phyloP scores from a whole-genome alignment of 306 rosid genomes.

The Sicyos edulis region DNA sequence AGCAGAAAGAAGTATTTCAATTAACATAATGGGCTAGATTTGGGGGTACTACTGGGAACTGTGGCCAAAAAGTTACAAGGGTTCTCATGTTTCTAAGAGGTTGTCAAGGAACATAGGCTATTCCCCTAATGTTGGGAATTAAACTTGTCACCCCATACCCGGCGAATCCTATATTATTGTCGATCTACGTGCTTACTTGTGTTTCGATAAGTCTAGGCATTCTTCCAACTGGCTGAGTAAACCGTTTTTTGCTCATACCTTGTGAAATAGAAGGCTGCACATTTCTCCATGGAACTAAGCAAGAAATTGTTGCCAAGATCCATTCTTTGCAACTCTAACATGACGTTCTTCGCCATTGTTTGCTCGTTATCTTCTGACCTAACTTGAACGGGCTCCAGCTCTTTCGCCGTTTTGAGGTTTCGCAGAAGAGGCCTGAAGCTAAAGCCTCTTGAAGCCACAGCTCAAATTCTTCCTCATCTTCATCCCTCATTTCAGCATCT shows the following conservation, averaged over 20 bases:
- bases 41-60: not conserved
- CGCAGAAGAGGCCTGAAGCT: constrained; percentile 86
- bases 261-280: constrained; percentile 2
- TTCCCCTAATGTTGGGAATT: not conserved
- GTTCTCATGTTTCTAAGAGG: constrained; percentile 15
- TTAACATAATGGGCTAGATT: not conserved
- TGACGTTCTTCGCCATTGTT: constrained; percentile 90
- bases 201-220: not conserved
- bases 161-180: not conserved
- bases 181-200: not conserved
- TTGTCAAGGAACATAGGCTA: not conserved
- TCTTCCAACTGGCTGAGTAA: constrained; percentile 3
- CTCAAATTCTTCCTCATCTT: constrained; percentile 88
- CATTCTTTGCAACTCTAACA: constrained; percentile 34
- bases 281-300: not conserved
- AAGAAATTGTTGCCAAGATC: not conserved
- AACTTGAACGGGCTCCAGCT: constrained; percentile 97
- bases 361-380: constrained; percentile 72
- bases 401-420: constrained; percentile 83
- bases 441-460: constrained; percentile 97
- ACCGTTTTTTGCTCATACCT: not conserved
- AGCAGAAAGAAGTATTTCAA: not conserved
- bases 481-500: constrained; percentile 94
- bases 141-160: not conserved
- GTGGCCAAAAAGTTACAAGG: constrained; percentile 14